Evolutionary conservation across 2,329 filamentous ascomycete genomes (phyloP), one percentile per base, ranked within the genome.

Genomic region (Aspergillus sp.): DNA sequence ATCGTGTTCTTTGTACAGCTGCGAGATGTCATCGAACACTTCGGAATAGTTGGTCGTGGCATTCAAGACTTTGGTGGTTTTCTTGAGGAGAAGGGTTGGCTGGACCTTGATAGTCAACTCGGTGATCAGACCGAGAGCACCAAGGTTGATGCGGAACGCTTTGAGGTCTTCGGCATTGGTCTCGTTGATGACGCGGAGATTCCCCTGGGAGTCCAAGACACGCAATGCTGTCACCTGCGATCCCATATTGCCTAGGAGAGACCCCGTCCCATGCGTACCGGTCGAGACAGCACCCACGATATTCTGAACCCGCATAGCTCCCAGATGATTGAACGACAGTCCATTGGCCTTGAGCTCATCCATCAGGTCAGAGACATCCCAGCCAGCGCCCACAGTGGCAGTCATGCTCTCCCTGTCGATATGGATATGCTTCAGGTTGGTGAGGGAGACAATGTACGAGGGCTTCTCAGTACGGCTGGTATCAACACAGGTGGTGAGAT

Each of bases 331-430:
- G 27, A 55, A 48, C 3, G 48, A 49, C 26, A 57, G 41, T 30
- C 42, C 47, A 30, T 55, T 46, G 26, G 43, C 44, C 41, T 53
- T 48, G 4, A 57, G 51, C 19, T 45, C 49, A 5, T 48, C 29
- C 10, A 49, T 42, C 9, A 57, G 48, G 36, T 57, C 54, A 39
- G 43, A 42, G 32, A 57, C 41, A 44, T 57, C 54, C 54, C 54
- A 57, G 26, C 54, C 54, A 39, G 51, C 54, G 44, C 54, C 54
- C 33, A 55, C 47, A 26, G 54, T 57, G 46, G 51, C 52, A 2
- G 48, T 56, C 43, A 46, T 46, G 27, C 44, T 46, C 10, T 54
- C 45, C 42, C 49, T 52, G 44, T 52, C 28, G 44, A 52, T 52
- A 2, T 46, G 10, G 29, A 53, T 45, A 5, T 48, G 29, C 29